Base-by-base conservation (phyloP, 164 flowering plant genomes). In the Sextonia rubra region DNA sequence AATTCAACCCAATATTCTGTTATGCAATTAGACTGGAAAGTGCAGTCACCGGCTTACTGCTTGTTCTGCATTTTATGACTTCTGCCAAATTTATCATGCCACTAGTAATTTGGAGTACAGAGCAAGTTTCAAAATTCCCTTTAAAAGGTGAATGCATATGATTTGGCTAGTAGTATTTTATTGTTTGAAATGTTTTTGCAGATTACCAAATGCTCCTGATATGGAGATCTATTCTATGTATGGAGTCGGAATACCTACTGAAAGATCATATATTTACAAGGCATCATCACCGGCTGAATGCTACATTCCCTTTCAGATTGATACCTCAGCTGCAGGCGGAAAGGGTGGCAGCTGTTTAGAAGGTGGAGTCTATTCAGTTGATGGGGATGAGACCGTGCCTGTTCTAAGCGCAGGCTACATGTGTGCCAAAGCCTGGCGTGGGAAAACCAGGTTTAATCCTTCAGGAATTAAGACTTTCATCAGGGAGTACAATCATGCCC, bases 341-440 rank as follows among this genome's bases (percentile, higher is more conserved):
- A 76, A 79, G 20, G 90, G 78, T 22, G 83, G 83, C 60, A 77
- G 83, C 55, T 90, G 93, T 76, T 80, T 94, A 52, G 75, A 82
- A 67, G 96, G 84, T 64, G 99, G 99, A 60, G 96, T 92, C 23
- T 89, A 80, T 71, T 68, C 83, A 6, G 90, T 82, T 3, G 87
- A 94, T 76, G 99, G 99, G 68, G 99, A 94, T 80, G 98, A 94
- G 80, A 94, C 99, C 17, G 98, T 94, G 69, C 99, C 99, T 17
- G 96, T 83, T 70, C 77, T 94, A 68, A 94, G 99, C 79, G 87
- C 99, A 24, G 99, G 99, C 55, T 94, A 69, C 79, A 94, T 94
- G 99, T 90, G 97, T 79, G 97, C 99, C 26, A 92, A 89, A 80
- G 98, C 84, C 32, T 94, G 99, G 99, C 97, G 98, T 20, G 99